Percentiles rank a stretch among this genome's conserved stretches.
phyloP scores from a whole-genome alignment of 345 rosid species.

The Sonneratia alba region DNA sequence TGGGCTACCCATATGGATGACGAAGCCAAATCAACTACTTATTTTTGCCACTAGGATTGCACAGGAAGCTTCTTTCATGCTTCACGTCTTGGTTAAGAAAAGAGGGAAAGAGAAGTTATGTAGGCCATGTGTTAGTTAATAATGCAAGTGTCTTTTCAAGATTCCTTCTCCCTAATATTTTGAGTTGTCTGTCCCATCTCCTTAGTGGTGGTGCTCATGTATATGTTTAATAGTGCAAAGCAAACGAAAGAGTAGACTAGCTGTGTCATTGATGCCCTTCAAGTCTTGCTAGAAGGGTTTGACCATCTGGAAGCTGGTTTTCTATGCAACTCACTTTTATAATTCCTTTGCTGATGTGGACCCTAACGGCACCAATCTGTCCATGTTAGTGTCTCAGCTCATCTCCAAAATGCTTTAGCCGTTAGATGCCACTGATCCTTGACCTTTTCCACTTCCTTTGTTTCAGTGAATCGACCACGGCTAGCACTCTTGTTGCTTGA shows the following conservation, averaged over 20 bases:
- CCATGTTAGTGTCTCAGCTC: neutral
- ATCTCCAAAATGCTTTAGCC: neutral
- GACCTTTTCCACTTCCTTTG: neutral
- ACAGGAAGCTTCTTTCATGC: neutral
- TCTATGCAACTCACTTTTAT: neutral
- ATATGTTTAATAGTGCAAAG: neutral
- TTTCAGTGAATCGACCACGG: slow-evolving; percentile 17
- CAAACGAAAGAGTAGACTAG: neutral
- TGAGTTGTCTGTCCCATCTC: neutral
- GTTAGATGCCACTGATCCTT: neutral
- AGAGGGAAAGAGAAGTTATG: neutral
- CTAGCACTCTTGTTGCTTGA: slow-evolving; percentile 18
- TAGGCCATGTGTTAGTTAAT: neutral
- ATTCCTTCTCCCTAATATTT: neutral
- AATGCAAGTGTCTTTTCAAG: neutral
- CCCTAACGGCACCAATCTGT: neutral
- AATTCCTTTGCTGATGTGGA: neutral
- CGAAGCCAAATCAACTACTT: neutral
- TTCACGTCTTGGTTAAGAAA: neutral
- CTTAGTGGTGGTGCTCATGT: neutral
- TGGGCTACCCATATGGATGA: neutral
- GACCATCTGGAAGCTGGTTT: neutral
- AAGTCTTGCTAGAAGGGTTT: neutral
- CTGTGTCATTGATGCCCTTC: neutral
- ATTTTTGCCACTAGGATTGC: neutral